Conservation (phyloP, 352 stramenopile genomes). For the Phytophthora podocarpi region DNA sequence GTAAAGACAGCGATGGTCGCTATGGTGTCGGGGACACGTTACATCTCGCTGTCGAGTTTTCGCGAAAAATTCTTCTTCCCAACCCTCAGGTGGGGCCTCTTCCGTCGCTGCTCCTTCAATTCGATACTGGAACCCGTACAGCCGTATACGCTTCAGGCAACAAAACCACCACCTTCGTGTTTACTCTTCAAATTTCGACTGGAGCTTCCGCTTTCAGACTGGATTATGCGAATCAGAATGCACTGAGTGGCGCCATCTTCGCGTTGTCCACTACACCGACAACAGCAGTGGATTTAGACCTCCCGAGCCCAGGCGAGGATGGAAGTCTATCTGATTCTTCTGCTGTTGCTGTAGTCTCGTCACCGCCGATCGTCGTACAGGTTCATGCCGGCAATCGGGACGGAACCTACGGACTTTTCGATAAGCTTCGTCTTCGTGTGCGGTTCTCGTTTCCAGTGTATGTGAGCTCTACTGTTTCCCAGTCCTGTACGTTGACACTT, state of each 20-base stretch:
- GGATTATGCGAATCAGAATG: slow-evolving; percentile 42
- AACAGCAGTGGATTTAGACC: slow-evolving; percentile 26
- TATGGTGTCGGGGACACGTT: slow-evolving; percentile 62
- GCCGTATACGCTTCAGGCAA: slow-evolving; percentile 55
- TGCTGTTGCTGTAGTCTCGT: slow-evolving; percentile 40
- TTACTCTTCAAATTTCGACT: slow-evolving; percentile 39
- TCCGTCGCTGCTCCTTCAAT: slow-evolving; percentile 44
- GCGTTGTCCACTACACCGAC: slow-evolving; percentile 52
- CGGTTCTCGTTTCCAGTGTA: slow-evolving; percentile 62
- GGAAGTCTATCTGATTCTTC: slow-evolving; percentile 52
- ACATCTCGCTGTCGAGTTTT: slow-evolving; percentile 54
- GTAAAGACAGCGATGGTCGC: slow-evolving; percentile 27
- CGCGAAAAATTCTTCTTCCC: slow-evolving; percentile 33
- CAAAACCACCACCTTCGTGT: slow-evolving; percentile 41
- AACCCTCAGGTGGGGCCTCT: slow-evolving; percentile 7
- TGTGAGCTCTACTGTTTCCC: slow-evolving; percentile 24
- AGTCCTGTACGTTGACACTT: slow-evolving; percentile 48
- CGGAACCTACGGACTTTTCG: slow-evolving; percentile 51
- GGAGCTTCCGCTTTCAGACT: slow-evolving; percentile 41
- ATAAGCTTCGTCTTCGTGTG: slow-evolving; percentile 47
- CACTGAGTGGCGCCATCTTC: slow-evolving; percentile 48
- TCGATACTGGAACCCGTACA: slow-evolving; percentile 28
- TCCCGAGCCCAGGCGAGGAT: slow-evolving; percentile 37
- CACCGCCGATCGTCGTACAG: slow-evolving; percentile 40
- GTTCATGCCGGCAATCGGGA: slow-evolving; percentile 39